Evolutionary conservation across 2,329 filamentous ascomycete species (phyloP), one percentile per base, ranked within the genome.

Genomic region (Golovinomyces cichoracearum): DNA sequence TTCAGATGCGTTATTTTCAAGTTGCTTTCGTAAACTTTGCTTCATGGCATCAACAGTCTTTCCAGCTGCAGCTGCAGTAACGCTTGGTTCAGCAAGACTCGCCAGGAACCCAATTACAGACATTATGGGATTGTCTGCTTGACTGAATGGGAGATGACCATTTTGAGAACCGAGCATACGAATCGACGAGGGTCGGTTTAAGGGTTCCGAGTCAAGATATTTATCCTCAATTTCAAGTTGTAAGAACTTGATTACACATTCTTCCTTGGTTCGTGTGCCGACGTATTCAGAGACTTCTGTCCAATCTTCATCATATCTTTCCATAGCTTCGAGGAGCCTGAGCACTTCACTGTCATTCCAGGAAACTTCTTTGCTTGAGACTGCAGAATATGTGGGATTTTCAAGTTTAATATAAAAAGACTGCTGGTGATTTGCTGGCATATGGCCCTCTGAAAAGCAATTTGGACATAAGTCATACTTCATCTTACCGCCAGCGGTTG

Each of bases 151-250:
- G 42, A 93, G 71, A 52, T 84, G 78, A 7, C 86, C 86, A 51
- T 80, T 74, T 47, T 83, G 73, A 50, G 76, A 72, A 29, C 80
- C 79, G 31, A 90, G 68, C 68, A 80, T 68, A 49, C 74, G 68
- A 49, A 82, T 67, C 6, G 76, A 73, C 1, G 66, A 72, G 10
- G 69, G 70, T 45, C 66, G 68, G 48, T 72, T 63, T 10, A 63
- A 57, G 6, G 72, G 69, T 57, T 88, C 78, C 6, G 83, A 76
- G 57, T 95, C 86, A 9, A 94, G 69, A 60, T 94, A 98, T 62
- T 93, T 92, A 66, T 94, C 88, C 63, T 95, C 90, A 53, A 98
- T 98, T 56, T 94, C 88, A 31, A 98, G 70, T 60, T 94, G 85
- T 54, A 98, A 64, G 67, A 98, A 98, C 62, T 94, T 90, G 57